Evolutionary conservation across 371 early-diverging fungal genomes (phyloP).

Genomic region (Apophysomyces variabilis): DNA sequence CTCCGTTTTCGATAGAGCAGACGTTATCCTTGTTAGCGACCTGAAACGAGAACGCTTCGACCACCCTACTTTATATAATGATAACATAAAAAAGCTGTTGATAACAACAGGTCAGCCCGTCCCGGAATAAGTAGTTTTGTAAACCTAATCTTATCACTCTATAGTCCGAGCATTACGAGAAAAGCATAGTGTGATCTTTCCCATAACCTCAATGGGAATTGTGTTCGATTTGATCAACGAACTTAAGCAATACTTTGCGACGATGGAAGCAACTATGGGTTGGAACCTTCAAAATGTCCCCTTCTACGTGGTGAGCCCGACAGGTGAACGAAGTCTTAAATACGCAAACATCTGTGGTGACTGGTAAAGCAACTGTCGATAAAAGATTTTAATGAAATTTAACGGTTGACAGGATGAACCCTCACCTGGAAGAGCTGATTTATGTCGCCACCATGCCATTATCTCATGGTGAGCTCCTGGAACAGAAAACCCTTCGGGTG

Average conservation of each 20-base stretch:
- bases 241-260: conserved; percentile 55
- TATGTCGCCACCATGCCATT: conserved; percentile 64
- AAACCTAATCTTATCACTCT: not conserved
- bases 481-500: conserved; percentile 44
- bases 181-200: conserved; percentile 73
- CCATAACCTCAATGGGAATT: conserved; percentile 71
- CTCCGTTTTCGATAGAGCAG: conserved; percentile 57
- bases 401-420: conserved; percentile 64
- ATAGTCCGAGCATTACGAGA: conserved; percentile 61
- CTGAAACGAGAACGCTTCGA: conserved; percentile 26
- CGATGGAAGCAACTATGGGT: conserved; percentile 55
- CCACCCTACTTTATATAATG: conserved; percentile 10
- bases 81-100: conserved; percentile 25
- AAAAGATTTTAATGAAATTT: no score
- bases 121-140: no score
- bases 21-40: conserved; percentile 59
- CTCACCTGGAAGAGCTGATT: conserved; percentile 57
- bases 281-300: conserved; percentile 49
- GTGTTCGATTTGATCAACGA: conserved; percentile 77
- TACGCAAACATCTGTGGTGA: conserved; percentile 88
- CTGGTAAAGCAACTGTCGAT: conserved; percentile 61
- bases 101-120: conserved; percentile 32
- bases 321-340: conserved; percentile 78
- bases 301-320: conserved; percentile 75
- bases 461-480: conserved; percentile 56